Evolutionary conservation across 129 eudicot genomes (phyloP).

Genomic region (Artemisia tridentata): DNA sequence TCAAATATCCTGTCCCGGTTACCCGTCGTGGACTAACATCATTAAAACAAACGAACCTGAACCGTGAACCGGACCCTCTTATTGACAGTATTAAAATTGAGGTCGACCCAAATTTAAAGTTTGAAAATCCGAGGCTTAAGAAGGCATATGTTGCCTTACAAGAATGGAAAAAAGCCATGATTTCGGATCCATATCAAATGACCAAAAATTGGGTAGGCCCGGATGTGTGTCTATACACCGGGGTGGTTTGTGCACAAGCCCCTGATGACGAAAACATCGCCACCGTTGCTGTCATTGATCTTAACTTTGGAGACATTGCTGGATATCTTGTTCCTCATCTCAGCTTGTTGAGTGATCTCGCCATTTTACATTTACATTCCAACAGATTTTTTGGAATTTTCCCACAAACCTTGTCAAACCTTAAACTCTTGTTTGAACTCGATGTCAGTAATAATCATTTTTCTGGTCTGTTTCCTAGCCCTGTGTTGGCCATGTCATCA

Average conservation of each 20-base stretch:
- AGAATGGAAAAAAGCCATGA: conserved; percentile 68
- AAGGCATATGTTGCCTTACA: conserved; percentile 64
- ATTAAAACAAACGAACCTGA: conserved; percentile 7
- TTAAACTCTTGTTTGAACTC: conserved; percentile 50
- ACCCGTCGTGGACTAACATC: conserved; percentile 37
- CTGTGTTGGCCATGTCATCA: conserved; percentile 41
- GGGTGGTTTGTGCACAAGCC: conserved; percentile 55
- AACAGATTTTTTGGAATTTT: conserved; percentile 77
- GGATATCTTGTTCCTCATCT: conserved; percentile 73
- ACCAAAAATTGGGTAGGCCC: conserved; percentile 75
- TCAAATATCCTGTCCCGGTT: conserved; percentile 33
- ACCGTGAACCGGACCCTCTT: conserved; percentile 14
- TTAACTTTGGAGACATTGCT: conserved; percentile 71
- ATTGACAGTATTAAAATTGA: conserved; percentile 31
- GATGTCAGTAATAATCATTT: conserved; percentile 84
- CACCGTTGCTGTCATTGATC: conserved; percentile 67
- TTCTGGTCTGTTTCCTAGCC: conserved; percentile 69
- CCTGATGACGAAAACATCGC: conserved; percentile 41
- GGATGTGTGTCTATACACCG: conserved; percentile 61
- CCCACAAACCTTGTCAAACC: conserved; percentile 48
- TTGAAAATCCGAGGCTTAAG: conserved; percentile 48
- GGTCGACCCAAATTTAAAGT: conserved; percentile 29
- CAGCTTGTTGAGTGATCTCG: conserved; percentile 59
- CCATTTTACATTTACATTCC: conserved; percentile 66
- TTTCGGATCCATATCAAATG: conserved; percentile 63